A percentile compares a stretch with the other conserved stretches of the same genome.
phyloP scores from a whole-genome alignment of 371 early-diverging fungal genomes.

The Massospora cicadina region DNA sequence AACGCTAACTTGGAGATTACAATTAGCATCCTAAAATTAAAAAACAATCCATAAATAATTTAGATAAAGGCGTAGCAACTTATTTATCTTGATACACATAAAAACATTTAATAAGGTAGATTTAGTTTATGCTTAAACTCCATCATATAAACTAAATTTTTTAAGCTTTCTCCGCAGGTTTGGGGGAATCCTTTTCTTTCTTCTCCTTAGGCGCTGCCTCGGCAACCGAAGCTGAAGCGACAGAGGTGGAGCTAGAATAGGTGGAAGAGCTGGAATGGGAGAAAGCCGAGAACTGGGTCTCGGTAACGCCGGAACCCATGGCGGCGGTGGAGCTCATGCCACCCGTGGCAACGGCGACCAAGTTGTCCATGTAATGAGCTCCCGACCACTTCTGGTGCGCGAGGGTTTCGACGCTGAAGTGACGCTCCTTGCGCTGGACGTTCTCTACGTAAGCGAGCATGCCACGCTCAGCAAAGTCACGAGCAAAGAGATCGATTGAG shows the following conservation, averaged over 20 bases:
- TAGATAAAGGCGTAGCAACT: no score
- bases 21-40: no score
- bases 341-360: slow-evolving; percentile 83
- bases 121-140: no score
- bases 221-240: no score
- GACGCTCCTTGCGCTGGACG: slow-evolving; percentile 88
- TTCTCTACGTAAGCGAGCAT: slow-evolving; percentile 91
- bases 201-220: no score
- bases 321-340: slow-evolving; percentile 93
- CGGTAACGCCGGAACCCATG: slow-evolving; percentile 87
- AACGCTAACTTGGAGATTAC: no score
- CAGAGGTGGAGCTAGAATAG: background rate
- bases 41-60: no score
- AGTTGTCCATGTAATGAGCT: slow-evolving; percentile 81
- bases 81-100: no score
- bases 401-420: slow-evolving; percentile 78
- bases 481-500: slow-evolving; percentile 67
- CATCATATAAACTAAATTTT: no score
- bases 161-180: no score
- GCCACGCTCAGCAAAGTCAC: slow-evolving; percentile 69
- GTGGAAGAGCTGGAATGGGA: background rate
- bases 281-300: slow-evolving; percentile 39
- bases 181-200: no score
- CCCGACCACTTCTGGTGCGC: slow-evolving; percentile 98
- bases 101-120: no score